Conservation (phyloP, 192 early-diverging fungal species). For the Gonapodya sp. region DNA sequence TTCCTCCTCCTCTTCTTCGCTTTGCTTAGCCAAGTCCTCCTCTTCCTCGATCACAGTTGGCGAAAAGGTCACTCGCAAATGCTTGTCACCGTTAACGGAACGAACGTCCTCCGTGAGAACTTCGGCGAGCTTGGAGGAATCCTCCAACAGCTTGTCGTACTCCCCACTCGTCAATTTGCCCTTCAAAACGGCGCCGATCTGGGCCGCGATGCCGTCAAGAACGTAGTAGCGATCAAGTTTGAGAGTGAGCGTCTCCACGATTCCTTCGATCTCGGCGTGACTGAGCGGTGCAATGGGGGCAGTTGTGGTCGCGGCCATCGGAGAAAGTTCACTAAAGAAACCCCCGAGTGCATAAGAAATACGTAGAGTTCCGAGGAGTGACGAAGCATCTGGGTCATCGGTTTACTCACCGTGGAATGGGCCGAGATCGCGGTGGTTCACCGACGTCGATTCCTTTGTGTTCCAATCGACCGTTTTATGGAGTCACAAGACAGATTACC, state of each 20-base stretch:
- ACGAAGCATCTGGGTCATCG: no score
- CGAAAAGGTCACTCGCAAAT: neutral
- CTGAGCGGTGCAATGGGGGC: no score
- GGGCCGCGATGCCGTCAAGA: neutral
- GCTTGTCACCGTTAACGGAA: constrained; percentile 17
- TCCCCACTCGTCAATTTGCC: neutral
- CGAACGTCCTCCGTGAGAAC: constrained; percentile 10
- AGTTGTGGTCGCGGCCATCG: no score
- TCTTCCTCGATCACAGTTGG: neutral
- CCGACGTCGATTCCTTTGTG: no score
- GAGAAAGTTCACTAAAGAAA: no score
- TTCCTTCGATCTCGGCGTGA: neutral
- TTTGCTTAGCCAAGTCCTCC: neutral
- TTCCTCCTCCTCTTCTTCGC: constrained; percentile 14
- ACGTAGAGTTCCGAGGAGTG: no score
- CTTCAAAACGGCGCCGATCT: neutral
- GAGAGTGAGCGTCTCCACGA: neutral
- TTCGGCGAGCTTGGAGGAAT: neutral
- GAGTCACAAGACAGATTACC: no score
- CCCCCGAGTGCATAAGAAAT: no score
- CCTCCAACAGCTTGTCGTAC: neutral
- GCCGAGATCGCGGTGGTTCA: no score
- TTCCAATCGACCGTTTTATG: no score
- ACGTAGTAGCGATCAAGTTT: neutral
- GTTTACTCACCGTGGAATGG: no score